phyloP scores from a whole-genome alignment of 1,284 basidiomycete genomes.

The Cryptococcus sp. region DNA sequence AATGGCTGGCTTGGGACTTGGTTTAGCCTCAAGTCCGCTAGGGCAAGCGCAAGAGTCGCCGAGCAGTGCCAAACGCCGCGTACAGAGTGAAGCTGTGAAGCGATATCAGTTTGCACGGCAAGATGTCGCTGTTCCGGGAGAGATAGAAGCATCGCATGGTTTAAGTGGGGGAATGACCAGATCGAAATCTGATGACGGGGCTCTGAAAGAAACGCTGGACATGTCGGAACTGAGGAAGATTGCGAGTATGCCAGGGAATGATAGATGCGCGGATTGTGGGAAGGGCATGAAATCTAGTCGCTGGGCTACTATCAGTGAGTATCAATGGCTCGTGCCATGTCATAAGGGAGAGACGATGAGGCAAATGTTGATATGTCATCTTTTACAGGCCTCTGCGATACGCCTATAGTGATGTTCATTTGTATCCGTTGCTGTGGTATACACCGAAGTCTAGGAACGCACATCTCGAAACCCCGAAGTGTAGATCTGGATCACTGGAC shows the following conservation, averaged over 20 bases:
- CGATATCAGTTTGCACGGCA: too few relatives aligned
- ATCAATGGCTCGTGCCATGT: too few relatives aligned
- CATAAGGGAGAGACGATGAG: background rate
- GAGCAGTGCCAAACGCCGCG: constrained; percentile 12
- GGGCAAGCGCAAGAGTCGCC: constrained; percentile 9
- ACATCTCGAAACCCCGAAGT: constrained; percentile 56
- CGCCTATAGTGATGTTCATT: constrained; percentile 57
- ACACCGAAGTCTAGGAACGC: constrained; percentile 57
- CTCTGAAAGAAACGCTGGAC: constrained; percentile 25
- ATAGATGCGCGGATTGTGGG: constrained; percentile 55
- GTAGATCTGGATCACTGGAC: constrained; percentile 58
- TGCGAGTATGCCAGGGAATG: constrained; percentile 48
- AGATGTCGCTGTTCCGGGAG: too few relatives aligned
- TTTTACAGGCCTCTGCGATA: constrained; percentile 36
- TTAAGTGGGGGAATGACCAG: background rate
- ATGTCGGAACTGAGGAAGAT: constrained; percentile 47
- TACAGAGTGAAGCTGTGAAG: constrained; percentile 18
- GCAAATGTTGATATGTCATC: background rate
- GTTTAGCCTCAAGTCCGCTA: constrained; percentile 6
- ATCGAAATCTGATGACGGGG: background rate
- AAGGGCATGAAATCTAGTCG: constrained; percentile 45
- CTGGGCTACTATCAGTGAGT: constrained; percentile 52
- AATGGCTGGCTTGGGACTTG: constrained; percentile 43
- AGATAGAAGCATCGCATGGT: constrained; percentile 4
- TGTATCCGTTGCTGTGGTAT: constrained; percentile 58